phyloP scores from a whole-genome alignment of 768 basidiomycete genomes.

The Punctularia strigosozonata region DNA sequence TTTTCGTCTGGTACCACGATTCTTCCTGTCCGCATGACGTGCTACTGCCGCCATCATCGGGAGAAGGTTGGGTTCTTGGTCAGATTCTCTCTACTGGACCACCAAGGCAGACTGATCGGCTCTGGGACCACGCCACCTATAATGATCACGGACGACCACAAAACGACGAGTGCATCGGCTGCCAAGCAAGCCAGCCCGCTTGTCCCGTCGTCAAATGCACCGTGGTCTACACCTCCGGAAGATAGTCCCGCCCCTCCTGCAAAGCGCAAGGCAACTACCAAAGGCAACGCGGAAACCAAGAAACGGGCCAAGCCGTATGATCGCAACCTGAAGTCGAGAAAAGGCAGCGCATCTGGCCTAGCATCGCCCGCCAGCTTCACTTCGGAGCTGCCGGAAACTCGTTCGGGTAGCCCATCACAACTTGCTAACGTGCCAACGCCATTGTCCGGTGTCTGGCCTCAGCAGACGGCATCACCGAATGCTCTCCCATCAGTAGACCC shows the following conservation, averaged over 20 bases:
- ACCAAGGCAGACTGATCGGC: conserved; percentile 69
- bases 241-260: conserved; percentile 21
- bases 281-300: conserved; percentile 23
- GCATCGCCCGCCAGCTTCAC: conserved; percentile 17
- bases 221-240: conserved; percentile 4
- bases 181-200: no score
- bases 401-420: no score
- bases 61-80: conserved; percentile 94
- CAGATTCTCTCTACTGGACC: conserved; percentile 76
- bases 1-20: conserved; percentile 80
- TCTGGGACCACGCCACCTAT: conserved; percentile 74
- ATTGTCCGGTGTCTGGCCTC: no score
- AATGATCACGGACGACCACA: conserved; percentile 99
- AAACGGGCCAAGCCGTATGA: conserved; percentile 69
- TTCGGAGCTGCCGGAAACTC: no score
- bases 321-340: conserved; percentile 15
- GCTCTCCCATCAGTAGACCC: no score
- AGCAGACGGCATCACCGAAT: no score
- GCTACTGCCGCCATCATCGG: conserved; percentile 97
- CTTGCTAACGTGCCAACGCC: no score
- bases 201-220: no score
- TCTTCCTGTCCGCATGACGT: conserved; percentile 91
- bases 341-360: conserved; percentile 18
- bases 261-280: conserved; percentile 39
- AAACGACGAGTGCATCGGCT: no score